A percentile compares a stretch with the other conserved stretches of the same genome.
Evolutionary conservation across 768 basidiomycete genomes (phyloP).

Genomic region (Mycena rebaudengoi): DNA sequence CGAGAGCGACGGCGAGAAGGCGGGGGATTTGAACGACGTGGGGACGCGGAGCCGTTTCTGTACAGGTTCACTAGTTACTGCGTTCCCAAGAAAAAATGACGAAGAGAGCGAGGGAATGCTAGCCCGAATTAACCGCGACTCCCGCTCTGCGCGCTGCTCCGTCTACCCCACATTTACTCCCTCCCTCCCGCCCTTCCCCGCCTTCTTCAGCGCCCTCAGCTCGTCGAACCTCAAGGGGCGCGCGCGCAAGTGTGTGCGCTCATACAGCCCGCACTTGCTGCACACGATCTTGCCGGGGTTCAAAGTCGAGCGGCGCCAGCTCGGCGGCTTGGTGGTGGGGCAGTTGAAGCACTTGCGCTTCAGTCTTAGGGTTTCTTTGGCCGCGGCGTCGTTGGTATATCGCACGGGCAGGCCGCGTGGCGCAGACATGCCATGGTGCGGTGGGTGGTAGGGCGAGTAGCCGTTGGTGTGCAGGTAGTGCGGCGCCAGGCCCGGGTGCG

Average conservation of each 20-base stretch:
- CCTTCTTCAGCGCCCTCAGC: background rate
- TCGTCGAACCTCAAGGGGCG: background rate
- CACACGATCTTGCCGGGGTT: no score
- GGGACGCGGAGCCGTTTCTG: background rate
- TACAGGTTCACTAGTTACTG: background rate
- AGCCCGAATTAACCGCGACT: background rate
- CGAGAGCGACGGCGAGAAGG: background rate
- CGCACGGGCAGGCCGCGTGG: background rate
- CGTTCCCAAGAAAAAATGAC: background rate
- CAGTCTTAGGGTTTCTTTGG: background rate
- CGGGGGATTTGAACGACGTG: background rate
- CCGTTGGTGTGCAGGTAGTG: background rate
- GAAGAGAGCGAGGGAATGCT: background rate
- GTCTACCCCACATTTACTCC: background rate
- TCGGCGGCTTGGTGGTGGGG: no score
- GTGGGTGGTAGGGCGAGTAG: background rate
- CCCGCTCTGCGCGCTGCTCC: background rate
- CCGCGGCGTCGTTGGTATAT: background rate
- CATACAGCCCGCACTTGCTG: no score
- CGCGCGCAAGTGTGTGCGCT: no score
- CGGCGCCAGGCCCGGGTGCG: background rate
- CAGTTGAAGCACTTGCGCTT: no score
- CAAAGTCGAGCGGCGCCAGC: no score
- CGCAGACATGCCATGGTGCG: background rate
- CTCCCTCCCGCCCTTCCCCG: background rate